Evolutionary conservation across 1,284 basidiomycete species (phyloP).

Genomic region (Cryptococcus hybrid): DNA sequence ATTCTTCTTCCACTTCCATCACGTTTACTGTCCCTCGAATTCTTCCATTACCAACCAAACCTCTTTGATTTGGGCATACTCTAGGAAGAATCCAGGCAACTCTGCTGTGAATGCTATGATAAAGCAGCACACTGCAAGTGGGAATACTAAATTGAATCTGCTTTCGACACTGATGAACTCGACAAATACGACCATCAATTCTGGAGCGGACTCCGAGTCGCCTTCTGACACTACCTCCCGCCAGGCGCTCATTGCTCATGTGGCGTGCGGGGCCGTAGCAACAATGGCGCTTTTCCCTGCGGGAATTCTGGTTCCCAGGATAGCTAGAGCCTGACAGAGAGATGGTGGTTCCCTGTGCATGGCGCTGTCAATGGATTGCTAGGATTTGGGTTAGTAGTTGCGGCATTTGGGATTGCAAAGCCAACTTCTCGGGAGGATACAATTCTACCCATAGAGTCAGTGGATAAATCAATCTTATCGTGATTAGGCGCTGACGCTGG

Average conservation of each 20-base stretch:
- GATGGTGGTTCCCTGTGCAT: constrained; percentile 59
- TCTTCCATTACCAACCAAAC: constrained; percentile 52
- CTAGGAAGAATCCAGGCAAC: constrained; percentile 51
- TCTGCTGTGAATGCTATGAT: constrained; percentile 51
- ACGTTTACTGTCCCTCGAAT: constrained; percentile 54
- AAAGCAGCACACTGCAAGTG: constrained; percentile 52
- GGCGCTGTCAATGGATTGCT: constrained; percentile 57
- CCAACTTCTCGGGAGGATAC: constrained; percentile 18
- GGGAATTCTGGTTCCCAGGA: constrained; percentile 61
- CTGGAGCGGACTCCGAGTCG: background rate
- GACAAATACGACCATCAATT: constrained; percentile 8
- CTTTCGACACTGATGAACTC: constrained; percentile 32
- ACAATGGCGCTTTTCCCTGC: constrained; percentile 60
- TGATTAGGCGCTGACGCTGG: too few relatives aligned
- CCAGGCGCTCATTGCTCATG: constrained; percentile 59
- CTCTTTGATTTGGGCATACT: constrained; percentile 57
- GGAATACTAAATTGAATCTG: constrained; percentile 52
- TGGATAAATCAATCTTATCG: background rate
- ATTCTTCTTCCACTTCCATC: constrained; percentile 34
- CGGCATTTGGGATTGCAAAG: constrained; percentile 48
- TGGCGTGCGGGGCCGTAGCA: constrained; percentile 56
- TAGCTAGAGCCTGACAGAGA: constrained; percentile 55
- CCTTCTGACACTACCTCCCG: constrained; percentile 10
- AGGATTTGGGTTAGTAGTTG: constrained; percentile 57
- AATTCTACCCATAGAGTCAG: constrained; percentile 26